Base-by-base conservation (phyloP, 306 rosid genomes). In the Hippophae rhamnoides region DNA sequence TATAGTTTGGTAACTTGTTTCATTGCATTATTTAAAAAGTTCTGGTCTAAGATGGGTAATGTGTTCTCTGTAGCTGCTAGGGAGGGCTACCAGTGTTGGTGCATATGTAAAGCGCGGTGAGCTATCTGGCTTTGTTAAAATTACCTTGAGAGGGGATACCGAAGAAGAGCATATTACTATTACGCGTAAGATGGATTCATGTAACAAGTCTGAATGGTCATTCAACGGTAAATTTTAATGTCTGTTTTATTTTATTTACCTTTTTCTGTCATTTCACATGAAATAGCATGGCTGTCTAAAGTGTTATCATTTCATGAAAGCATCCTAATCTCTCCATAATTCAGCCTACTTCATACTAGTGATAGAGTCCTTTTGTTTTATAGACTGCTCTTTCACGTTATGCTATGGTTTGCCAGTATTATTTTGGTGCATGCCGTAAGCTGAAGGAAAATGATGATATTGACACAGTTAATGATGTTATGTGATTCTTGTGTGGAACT, bases 81-180 rank as follows among this genome's bases (percentile, higher is more conserved):
- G 98, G 63, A 81, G 95, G 64, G 98, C 96, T 23, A 76, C 89
- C 0, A 85, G 82, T 53, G 43, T 87, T 52, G 95, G 88, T 57
- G 84, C 96, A 45, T 92, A 65, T 66, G 98, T 92, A 69, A 92
- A 92, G 81, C 85, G 93, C 45, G 96, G 96, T 60, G 95, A 92
- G 72, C 92, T 78, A 10, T 85, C 88, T 41, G 93, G 95, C 60
- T 78, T 76, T 65, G 66, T 80, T 54, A 83, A 74, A 53, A 82
- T 92, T 77, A 79, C 81, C 13, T 67, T 92, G 77, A 85, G 96
- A 68, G 98, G 95, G 66, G 74, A 72, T 47, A 59, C 67, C 13
- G 66, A 78, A 75, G 88, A 76, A 60, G 87, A 83, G 60, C 10
- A 18, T 18, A 74, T 87, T 69, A 64, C 45, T 53, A 76, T 92